Percentiles rank a stretch among this genome's conserved stretches.
phyloP scores from a whole-genome alignment of 176 grass and related monocot genomes.

The Triticum monococcum region DNA sequence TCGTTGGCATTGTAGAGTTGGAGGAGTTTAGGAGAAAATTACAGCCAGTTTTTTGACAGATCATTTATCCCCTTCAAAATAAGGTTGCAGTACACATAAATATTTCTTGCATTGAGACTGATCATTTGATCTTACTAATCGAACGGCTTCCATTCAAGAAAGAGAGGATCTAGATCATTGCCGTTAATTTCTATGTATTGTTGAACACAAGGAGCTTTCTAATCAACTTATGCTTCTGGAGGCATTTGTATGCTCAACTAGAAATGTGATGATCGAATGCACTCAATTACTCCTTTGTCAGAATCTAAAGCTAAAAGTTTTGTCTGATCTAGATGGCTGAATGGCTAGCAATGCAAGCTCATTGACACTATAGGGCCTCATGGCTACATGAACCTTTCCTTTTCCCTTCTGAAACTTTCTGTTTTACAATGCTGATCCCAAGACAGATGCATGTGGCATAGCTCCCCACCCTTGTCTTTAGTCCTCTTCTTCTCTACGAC shows the following conservation, averaged over 20 bases:
- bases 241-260: constrained; percentile 5
- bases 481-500: constrained; percentile 36
- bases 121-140: not conserved
- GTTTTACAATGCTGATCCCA: constrained; percentile 63
- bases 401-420: constrained; percentile 37
- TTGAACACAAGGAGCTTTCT: constrained; percentile 11
- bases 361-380: constrained; percentile 55
- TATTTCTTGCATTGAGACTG: not conserved
- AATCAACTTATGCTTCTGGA: constrained; percentile 22
- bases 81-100: constrained; percentile 11
- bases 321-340: constrained; percentile 54
- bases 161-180: not conserved
- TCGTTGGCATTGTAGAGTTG: constrained; percentile 24
- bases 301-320: constrained; percentile 44
- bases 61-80: not conserved
- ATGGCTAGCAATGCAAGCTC: constrained; percentile 54
- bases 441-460: constrained; percentile 45
- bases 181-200: constrained; percentile 3
- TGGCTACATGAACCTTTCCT: constrained; percentile 55
- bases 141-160: constrained; percentile 16
- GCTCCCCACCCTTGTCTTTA: constrained; percentile 30
- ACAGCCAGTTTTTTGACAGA: not conserved
- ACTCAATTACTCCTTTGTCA: constrained; percentile 39
- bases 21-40: constrained; percentile 18
- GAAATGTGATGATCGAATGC: constrained; percentile 26